Evolutionary conservation across 495 filamentous ascomycete genomes (phyloP), one percentile per base, ranked within the genome.

Genomic region (Podospora bellae-mahoneyi): DNA sequence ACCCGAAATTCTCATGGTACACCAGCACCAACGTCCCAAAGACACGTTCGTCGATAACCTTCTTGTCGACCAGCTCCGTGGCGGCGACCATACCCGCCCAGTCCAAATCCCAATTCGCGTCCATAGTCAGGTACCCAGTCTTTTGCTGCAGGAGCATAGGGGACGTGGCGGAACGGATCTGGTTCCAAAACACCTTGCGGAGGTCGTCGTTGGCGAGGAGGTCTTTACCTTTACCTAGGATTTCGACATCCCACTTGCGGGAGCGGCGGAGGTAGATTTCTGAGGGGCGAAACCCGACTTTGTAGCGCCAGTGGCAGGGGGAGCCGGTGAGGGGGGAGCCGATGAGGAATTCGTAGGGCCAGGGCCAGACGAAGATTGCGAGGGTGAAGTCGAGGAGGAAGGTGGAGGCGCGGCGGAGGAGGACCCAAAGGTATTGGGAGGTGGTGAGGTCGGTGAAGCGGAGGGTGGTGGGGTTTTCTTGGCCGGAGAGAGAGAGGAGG

Each of bases 61-160:
- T 84, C 73, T 83, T 83, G 66, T 89, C 87, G 19, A 92, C 84
- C 72, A 93, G 73, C 32, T 78, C 79, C 27, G 89, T 87, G 1
- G 90, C 90, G 39, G 78, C 76, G 44, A 91, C 80, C 91, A 97
- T 96, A 27, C 82, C 85, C 20, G 75, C 76, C 81, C 92, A 96
- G 74, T 94, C 91, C 66, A 96, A 78, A 75, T 94, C 90, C 90
- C 91, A 97, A 66, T 90, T 86, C 65, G 82, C 85, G 70, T 91
- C 89, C 77, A 93, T 87, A 64, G 93, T 88, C 67, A 92, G 75
- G 71, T 93, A 93, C 2, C 91, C 92, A 26, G 92, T 94, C 80
- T 91, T 93, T 67, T 82, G 79, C 70, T 78, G 75, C 69, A 93
- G 75, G 54, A 87, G 83, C 73, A 84, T 78, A 13, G 85, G 84